Evolutionary conservation across 805 yeast genomes (phyloP), one percentile per base, ranked within the genome.

Genomic region (Candida xiaguanensis): DNA sequence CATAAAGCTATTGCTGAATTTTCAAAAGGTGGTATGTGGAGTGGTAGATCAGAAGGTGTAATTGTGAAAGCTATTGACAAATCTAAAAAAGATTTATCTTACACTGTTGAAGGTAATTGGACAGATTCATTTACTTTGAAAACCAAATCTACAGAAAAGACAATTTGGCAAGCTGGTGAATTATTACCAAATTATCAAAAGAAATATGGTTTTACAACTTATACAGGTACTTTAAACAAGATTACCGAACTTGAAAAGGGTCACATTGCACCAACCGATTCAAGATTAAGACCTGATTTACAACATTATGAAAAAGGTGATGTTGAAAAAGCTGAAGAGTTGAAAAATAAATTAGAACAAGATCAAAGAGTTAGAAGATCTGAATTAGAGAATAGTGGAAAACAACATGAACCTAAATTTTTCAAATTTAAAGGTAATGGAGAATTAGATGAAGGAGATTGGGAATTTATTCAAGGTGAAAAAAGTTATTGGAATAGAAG

Each of bases 271-370:
- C 90, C 90, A 2, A 86, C 93, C 0, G 99, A 93, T 58, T 85
- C 96, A 6, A 77, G 99, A 53, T 61, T 80, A 32, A 75, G 99
- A 54, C 98, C 97, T 0, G 99, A 93, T 58, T 78, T 88, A 53
- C 66, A 75, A 31, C 60, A 67, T 2, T 88, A 87, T 50, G 95
- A 87, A 54, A 56, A 72, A 13, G 93, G 89, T 2, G 66, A 78
- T 16, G 63, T 82, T 8, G 86, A 78, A 15, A 61, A 69, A 38
- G 96, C 98, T 0, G 97, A 91, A 56, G 50, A 46, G 1, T 47
- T 77, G 45, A 93, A 93, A 56, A 57, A 78, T 28, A 63, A 71
- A 26, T 65, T 90, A 14, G 99, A 93, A 56, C 86, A 83, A 52
- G 67, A 65, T 20, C 99, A 93, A 64, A 75, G 99, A 52, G 76